Base-by-base conservation (phyloP, 805 yeast species). In the Kazachstania kunashirensis region DNA sequence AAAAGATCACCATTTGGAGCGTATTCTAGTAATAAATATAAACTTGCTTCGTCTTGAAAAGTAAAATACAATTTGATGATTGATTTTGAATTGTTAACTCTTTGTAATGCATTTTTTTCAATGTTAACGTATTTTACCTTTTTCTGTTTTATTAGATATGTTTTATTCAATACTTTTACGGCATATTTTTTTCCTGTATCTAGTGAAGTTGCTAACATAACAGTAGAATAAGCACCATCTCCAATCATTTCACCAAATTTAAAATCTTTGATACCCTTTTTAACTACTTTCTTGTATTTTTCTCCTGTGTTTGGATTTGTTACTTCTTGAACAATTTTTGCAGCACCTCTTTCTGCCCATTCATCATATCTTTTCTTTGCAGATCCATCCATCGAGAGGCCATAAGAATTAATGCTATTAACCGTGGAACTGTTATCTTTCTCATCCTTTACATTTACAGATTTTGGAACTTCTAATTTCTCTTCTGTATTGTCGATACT, bases 201-300 rank as follows among this genome's bases (percentile, higher is more conserved):
- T 49, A 76, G 85, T 43, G 92, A 95, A 2, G 84, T 71, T 0
- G 96, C 98, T 27, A 84, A 72, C 47, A 76, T 73, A 4, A 89
- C 99, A 1, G 95, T 88, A 8, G 96, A 86, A 55, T 89, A 92
- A 6, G 96, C 85, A 2, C 99, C 99, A 55, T 84, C 95, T 21
- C 99, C 99, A 20, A 92, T 72, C 30, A 81, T 77, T 13, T 84
- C 77, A 8, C 95, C 94, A 55, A 92, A 85, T 44, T 77, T 80
- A 59, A 88, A 92, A 55, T 92, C 98, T 46, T 78, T 75, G 10
- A 85, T 94, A 15, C 61, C 75, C 59, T 53, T 67, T 58, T 56
- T 71, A 31, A 67, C 75, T 37, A 69, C 63, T 53, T 64, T 70
- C 40, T 71, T 79, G 50, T 57, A 60, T 5, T 63, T 58, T 53